A percentile compares a stretch with the other conserved stretches of the same genome.
Evolutionary conservation across 2,329 filamentous ascomycete species (phyloP).

Genomic region (Plectosphaerella plurivora): DNA sequence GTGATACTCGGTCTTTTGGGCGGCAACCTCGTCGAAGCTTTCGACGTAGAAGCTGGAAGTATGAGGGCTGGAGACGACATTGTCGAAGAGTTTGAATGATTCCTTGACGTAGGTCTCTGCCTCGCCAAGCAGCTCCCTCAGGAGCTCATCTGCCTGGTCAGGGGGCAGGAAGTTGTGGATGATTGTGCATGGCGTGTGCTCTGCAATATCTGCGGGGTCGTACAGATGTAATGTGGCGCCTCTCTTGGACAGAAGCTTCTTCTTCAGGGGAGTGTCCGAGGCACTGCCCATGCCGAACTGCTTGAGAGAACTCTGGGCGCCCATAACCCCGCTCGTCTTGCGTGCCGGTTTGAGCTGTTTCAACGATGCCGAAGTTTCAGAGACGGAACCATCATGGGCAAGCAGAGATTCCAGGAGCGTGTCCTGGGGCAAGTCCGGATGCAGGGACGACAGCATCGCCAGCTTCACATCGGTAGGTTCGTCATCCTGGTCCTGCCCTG

Average conservation of each 20-base stretch:
- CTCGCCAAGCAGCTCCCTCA: slow-evolving; percentile 73
- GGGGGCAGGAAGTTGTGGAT: slow-evolving; percentile 83
- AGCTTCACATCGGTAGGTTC: slow-evolving; percentile 89
- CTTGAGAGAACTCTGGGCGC: slow-evolving; percentile 61
- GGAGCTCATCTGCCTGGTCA: slow-evolving; percentile 66
- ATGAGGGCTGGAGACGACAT: slow-evolving; percentile 79
- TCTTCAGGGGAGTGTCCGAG: slow-evolving; percentile 27
- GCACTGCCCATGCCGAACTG: slow-evolving; percentile 33
- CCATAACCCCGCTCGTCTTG: slow-evolving; percentile 31
- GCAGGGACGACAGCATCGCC: slow-evolving; percentile 74
- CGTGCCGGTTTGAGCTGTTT: slow-evolving; percentile 23
- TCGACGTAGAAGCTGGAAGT: slow-evolving; percentile 81
- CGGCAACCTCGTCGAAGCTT: slow-evolving; percentile 61
- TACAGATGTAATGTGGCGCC: slow-evolving; percentile 83
- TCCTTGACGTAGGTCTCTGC: slow-evolving; percentile 64
- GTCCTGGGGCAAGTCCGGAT: slow-evolving; percentile 60
- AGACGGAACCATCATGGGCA: slow-evolving; percentile 71
- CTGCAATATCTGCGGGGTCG: slow-evolving; percentile 73
- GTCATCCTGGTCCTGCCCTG: slow-evolving; percentile 39
- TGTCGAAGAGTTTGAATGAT: slow-evolving; percentile 84
- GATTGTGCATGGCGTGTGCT: slow-evolving; percentile 84
- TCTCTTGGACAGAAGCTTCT: slow-evolving; percentile 61
- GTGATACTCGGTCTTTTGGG: slow-evolving; percentile 74
- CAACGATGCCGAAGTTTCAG: slow-evolving; percentile 57
- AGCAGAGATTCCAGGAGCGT: slow-evolving; percentile 74